These are phyloP conservation scores for Phytophthora pini DNA, from an alignment of 352 stramenopile genomes.

Conservation along the genomic window DNA sequence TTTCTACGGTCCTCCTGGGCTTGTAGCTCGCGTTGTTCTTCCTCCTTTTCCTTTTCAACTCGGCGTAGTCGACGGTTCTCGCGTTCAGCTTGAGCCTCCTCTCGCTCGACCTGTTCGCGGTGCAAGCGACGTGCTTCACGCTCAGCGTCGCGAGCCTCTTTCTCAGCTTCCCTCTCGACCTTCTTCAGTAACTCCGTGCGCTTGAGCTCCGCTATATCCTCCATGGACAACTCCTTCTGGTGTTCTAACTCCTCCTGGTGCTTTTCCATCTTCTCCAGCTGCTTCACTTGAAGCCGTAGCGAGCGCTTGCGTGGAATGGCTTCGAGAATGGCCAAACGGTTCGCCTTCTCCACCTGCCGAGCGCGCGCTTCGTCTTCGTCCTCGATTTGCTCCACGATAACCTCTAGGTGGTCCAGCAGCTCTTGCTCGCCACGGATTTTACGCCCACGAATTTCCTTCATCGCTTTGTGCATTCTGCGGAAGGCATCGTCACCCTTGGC, in stretches of 20 bases:
- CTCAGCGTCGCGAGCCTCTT: constrained; percentile 58
- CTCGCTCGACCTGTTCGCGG: constrained; percentile 63
- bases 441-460: constrained; percentile 66
- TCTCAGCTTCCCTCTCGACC: constrained; percentile 72
- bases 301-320: constrained; percentile 86
- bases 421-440: constrained; percentile 79
- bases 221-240: constrained; percentile 60
- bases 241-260: constrained; percentile 64
- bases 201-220: constrained; percentile 77
- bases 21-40: constrained; percentile 50
- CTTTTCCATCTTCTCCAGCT: constrained; percentile 83
- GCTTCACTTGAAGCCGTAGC: constrained; percentile 85
- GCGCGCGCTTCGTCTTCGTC: constrained; percentile 60
- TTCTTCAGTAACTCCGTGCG: constrained; percentile 70
- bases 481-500: constrained; percentile 78
- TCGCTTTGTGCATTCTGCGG: constrained; percentile 56
- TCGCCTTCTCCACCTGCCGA: constrained; percentile 75
- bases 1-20: constrained; percentile 50
- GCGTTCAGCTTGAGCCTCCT: constrained; percentile 57
- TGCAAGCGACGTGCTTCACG: constrained; percentile 55
- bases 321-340: constrained; percentile 80
- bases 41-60: constrained; percentile 65
- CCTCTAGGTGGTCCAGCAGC: constrained; percentile 78
- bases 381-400: constrained; percentile 82
- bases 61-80: constrained; percentile 64